Base-by-base conservation (phyloP, 2,329 filamentous ascomycete genomes). In the Neobulgaria alba region DNA sequence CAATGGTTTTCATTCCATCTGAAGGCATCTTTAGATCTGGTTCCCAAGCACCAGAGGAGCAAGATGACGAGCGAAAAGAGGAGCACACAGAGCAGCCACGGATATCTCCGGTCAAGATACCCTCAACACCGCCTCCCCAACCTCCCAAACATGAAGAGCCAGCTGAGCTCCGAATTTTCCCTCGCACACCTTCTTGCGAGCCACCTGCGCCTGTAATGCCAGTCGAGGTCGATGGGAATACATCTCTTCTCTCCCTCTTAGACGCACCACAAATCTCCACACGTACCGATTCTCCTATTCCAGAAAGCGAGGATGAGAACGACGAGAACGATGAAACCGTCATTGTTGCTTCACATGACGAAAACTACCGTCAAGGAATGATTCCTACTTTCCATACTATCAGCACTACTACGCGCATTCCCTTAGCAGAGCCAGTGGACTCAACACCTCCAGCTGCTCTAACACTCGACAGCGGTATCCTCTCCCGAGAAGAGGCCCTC, bases 401-500 rank as follows among this genome's bases (percentile, higher is more conserved):
- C 21, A 57, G 54, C 7, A 60, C 56, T 10, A 61, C 58, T 19
- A 61, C 57, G 4, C 46, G 52, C 2, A 54, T 61, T 19, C 58
- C 58, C 0, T 51, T 61, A 21, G 51, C 57, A 19, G 40, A 50
- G 10, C 45, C 54, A 18, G 36, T 50, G 14, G 57, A 58, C 3
- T 38, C 52, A 18, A 56, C 47, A 10, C 50, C 52, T 8, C 41
- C 20, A 19, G 16, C 37, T n/a, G 42, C 43, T 3, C 23, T 30
- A 14, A 7, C 34, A 46, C n/a, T 48, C 48, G n/a, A 38, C 42
- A 79, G 72, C 31, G 75, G 77, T 4, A 82, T 77, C 29, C 78
- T 82, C 73, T 76, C 76, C 18, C 72, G 85, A 39, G 85, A 87
- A 59, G 72, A 87, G 60, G 84, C 84, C 3, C 70, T 90, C 12